Evolutionary conservation across 2,329 filamentous ascomycete genomes (phyloP), one percentile per base, ranked within the genome.

Genomic region (Aspergillus sp.): DNA sequence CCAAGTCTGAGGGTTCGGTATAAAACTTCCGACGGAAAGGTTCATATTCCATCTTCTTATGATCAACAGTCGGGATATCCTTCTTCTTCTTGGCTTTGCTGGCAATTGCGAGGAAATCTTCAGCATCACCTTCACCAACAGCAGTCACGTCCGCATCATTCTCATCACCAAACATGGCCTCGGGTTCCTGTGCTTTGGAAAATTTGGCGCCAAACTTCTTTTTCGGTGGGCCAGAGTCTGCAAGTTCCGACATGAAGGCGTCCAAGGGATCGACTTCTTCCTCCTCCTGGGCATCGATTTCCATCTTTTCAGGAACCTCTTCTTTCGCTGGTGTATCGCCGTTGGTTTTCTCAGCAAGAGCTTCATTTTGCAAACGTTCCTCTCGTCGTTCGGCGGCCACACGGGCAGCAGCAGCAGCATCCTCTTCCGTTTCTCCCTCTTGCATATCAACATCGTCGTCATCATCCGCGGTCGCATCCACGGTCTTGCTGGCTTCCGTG

Each of bases 11-110:
- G 9, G 95, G 93, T 71, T 98, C 93, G 9, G 90, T 88, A 82
- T 96, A 99, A 75, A 99, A 99, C 72, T 91, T 89, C 79, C 96
- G 97, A 61, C 93, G 85, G 72, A 99, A 92, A 3, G 89, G 85
- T 66, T 93, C 85, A 66, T 98, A 88, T 55, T 93, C 85, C 63
- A 96, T 78, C 76, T 97, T 98, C 66, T 81, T 84, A 74, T 98
- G 96, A 75, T 99, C 88, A 55, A 96, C 84, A 0, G 81, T 82
- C 1, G 93, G 92, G n/a, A 98, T 87, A 59, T 98, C 95, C 76
- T 97, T 96, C 82, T 96, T 97, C 80, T 96, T 97, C 69, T 82
- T 83, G 80, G 88, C 82, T 82, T 84, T 85, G 55, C 75, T 82
- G 44, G 82, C 81, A 71, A 85, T 82, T n/a, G 84, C 82, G 45